These are phyloP conservation scores for Cyclanthera cordifolia DNA, from an alignment of 306 rosid species.

Conservation along the genomic window DNA sequence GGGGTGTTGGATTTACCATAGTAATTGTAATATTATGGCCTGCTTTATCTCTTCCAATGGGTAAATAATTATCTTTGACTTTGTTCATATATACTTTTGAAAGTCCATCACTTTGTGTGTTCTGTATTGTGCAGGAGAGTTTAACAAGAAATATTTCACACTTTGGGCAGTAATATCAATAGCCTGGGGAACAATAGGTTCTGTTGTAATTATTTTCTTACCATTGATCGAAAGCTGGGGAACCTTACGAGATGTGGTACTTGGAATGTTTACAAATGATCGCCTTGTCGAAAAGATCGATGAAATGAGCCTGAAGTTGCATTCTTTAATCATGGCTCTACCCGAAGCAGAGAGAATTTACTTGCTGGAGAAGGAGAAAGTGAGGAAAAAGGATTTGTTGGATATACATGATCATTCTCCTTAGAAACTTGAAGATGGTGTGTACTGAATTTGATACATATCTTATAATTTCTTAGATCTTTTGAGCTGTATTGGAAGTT, in stretches of 20 bases:
- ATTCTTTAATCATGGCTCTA: constrained; percentile 30
- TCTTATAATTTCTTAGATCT: too few species aligned
- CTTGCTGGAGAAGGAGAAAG: too few species aligned
- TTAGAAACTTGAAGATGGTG: too few species aligned
- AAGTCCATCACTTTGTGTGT: neutral
- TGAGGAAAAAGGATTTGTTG: too few species aligned
- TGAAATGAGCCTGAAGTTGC: constrained; percentile 56
- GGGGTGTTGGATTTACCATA: constrained; percentile 73
- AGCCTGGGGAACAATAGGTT: constrained; percentile 84
- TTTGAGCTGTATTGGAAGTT: too few species aligned
- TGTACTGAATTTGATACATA: too few species aligned
- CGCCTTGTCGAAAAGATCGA: constrained; percentile 60
- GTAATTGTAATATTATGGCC: constrained; percentile 83
- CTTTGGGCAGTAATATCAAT: constrained; percentile 29
- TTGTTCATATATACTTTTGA: neutral
- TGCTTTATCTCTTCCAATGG: constrained; percentile 68
- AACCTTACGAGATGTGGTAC: constrained; percentile 36
- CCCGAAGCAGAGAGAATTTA: too few species aligned
- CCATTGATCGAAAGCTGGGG: constrained; percentile 70
- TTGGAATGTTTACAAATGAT: constrained; percentile 76
- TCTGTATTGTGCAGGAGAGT: constrained; percentile 26
- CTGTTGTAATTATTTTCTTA: constrained; percentile 54
- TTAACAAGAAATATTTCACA: constrained; percentile 30
- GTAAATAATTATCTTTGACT: constrained; percentile 21
- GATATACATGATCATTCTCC: too few species aligned